Evolutionary conservation across 169 alveolate species (phyloP).

Genomic region (Cryptosporidium xiaoi): DNA sequence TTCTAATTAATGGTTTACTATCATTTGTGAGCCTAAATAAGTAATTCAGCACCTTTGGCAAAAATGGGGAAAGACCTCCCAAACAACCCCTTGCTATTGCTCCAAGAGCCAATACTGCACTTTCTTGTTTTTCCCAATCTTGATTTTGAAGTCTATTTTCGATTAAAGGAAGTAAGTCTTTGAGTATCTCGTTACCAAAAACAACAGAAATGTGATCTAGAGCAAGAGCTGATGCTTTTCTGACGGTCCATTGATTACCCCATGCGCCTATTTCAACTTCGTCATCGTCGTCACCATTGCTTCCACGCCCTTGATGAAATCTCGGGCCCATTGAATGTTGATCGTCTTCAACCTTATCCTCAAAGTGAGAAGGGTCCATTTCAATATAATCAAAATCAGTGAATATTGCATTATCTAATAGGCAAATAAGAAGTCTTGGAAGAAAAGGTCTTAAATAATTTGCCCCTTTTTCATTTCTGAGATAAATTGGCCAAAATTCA

Average conservation of each 20-base stretch:
- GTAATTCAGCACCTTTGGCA: constrained; percentile 86
- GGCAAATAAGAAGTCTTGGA: constrained; percentile 72
- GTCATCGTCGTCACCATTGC: constrained; percentile 76
- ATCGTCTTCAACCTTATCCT: constrained; percentile 87
- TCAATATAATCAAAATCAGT: constrained; percentile 88
- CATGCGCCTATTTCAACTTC: constrained; percentile 86
- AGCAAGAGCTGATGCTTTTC: constrained; percentile 89
- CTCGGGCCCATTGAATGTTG: constrained; percentile 85
- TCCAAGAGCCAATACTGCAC: constrained; percentile 90
- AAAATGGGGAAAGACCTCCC: constrained; percentile 83
- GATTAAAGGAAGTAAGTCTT: constrained; percentile 82
- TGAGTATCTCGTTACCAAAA: constrained; percentile 82
- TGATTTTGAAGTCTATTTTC: constrained; percentile 84
- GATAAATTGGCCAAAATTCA: constrained; percentile 84
- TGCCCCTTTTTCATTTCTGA: constrained; percentile 74
- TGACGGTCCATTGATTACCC: constrained; percentile 91
- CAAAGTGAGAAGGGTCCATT: constrained; percentile 89
- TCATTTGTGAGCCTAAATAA: constrained; percentile 82
- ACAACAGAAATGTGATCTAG: constrained; percentile 82
- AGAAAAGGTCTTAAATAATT: constrained; percentile 27
- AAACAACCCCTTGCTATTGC: constrained; percentile 91
- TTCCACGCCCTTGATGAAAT: constrained; percentile 80
- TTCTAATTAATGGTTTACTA: constrained; percentile 88
- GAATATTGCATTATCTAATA: constrained; percentile 83
- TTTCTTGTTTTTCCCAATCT: constrained; percentile 89